These are phyloP conservation scores for Pichia sp. DNA, from an alignment of 1,139 yeast species.

Conservation along the genomic window DNA sequence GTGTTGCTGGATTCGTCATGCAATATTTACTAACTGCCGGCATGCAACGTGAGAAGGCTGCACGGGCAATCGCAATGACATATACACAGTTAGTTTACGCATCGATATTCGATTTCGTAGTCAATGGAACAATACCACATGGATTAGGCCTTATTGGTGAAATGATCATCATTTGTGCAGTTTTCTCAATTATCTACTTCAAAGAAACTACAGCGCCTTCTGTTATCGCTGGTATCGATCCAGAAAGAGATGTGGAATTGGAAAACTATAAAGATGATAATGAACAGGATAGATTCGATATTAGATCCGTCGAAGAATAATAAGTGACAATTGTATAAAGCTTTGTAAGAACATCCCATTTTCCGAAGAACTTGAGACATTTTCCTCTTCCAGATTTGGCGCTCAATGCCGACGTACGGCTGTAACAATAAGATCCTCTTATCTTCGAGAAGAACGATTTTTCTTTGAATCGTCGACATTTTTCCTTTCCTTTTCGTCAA, in stretches of 20 bases:
- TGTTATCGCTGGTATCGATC: not conserved
- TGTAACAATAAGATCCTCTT: too few species aligned
- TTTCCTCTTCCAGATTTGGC: too few species aligned
- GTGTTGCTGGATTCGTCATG: conserved; percentile 77
- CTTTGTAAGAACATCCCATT: too few species aligned
- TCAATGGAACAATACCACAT: conserved; percentile 76
- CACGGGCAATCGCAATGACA: conserved; percentile 70
- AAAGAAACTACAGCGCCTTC: conserved; percentile 30
- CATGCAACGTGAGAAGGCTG: conserved; percentile 77
- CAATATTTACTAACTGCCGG: conserved; percentile 82
- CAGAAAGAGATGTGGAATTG: conserved; percentile 14
- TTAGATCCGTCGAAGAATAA: too few species aligned
- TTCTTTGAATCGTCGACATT: too few species aligned
- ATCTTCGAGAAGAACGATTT: too few species aligned
- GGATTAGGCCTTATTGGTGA: conserved; percentile 69
- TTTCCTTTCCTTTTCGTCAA: too few species aligned
- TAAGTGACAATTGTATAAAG: too few species aligned
- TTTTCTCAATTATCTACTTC: conserved; percentile 54
- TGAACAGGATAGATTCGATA: not conserved
- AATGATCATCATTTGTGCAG: conserved; percentile 62
- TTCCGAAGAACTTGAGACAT: too few species aligned
- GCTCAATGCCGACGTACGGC: too few species aligned
- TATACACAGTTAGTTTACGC: conserved; percentile 82
- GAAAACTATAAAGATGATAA: conserved; percentile 7
- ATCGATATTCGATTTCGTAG: conserved; percentile 66